Base-by-base conservation (phyloP, 2,329 filamentous ascomycete genomes). In the Intubia oerlemansii region DNA sequence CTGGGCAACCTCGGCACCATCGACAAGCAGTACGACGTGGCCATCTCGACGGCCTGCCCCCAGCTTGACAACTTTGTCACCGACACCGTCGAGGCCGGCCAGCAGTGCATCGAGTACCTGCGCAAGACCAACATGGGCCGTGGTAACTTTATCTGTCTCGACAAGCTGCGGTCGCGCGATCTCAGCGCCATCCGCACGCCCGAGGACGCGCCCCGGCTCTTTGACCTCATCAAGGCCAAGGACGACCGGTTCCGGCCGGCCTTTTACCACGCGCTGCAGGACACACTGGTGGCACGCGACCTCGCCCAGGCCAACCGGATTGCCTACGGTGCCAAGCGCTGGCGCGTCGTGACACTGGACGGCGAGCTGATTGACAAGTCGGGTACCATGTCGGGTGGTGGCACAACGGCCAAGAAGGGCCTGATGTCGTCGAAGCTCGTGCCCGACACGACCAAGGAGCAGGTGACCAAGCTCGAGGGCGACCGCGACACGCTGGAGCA, bases 341-440 rank as follows among this genome's bases (percentile, higher is more conserved):
- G 88, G 88, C 73, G 88, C 38, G 88, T 98, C 4, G 88, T 98
- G 23, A 98, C 88, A 0, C 65, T 98, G 3, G 81, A 84, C 35
- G 88, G 88, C 27, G 84, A 93, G 49, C 63, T 98, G 29, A 95
- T 98, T 39, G 88, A 98, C 54, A 90, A 90, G 47, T 93, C 85
- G 1, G 88, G 88, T 59, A 95, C 88, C 20, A 95, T 98, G 88
- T 92, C 80, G 33, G 88, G 88, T 57, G 88, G 88, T 59, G 88
- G 88, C 32, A 85, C 69, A 25, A 78, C 79, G 11, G 79, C 88
- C 32, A 84, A 85, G 41, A 81, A 74, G 44, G 90, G 90, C 1
- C 70, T 82, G 32, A 98, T 98, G 90, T 95, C 85, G 0, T 91
- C 84, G 9, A 95, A 92, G 51, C 70, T 91, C 25, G 73, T 78